Base-by-base conservation (phyloP, 495 filamentous ascomycete species). In the Talaromyces ruber region DNA sequence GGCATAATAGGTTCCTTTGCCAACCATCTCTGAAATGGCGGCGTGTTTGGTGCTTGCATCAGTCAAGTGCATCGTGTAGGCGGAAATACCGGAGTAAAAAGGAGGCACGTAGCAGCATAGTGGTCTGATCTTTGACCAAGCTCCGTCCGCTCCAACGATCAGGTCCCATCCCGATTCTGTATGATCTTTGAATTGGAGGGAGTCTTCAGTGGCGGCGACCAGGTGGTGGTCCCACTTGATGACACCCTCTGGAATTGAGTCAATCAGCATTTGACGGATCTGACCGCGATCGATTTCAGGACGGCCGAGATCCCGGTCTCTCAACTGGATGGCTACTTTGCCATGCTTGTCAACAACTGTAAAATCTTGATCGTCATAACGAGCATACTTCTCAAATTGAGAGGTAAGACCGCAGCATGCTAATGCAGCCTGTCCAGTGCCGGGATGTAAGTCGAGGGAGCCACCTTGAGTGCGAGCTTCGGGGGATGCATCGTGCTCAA, bases 101-200 rank as follows among this genome's bases (percentile, higher is more conserved):
- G 84, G 86, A 63, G 70, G 67, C 47, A 72, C 70, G 34, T 75
- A 65, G 2, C 78, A 81, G 25, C 86, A 66, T 1, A 80, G 39
- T 0, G 64, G 67, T 28, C 85, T 76, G 5, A 84, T 76, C 52
- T 75, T 76, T 9, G 77, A 81, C 81, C 84, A 87, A 12, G 84
- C 82, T 6, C 86, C 86, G 62, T 88, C 86, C 3, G 85, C 84
- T 11, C 86, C 86, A 30, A 88, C 74, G 0, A 88, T 74, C 1
- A 87, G 70, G 64, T 86, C 82, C 16, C 66, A 71, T 3, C 63
- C 63, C 24, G 28, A 39, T 43, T 69, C 65, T 25, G 22, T 45
- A 32, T 34, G 29, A 21, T 29, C 26, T 6, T 45, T 28, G 34
- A 51, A 52, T 14, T 18, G 54, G 14, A 68, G 55, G 12, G 64